phyloP scores from a whole-genome alignment of 331 rosid species.

The Stylosanthes scabra region DNA sequence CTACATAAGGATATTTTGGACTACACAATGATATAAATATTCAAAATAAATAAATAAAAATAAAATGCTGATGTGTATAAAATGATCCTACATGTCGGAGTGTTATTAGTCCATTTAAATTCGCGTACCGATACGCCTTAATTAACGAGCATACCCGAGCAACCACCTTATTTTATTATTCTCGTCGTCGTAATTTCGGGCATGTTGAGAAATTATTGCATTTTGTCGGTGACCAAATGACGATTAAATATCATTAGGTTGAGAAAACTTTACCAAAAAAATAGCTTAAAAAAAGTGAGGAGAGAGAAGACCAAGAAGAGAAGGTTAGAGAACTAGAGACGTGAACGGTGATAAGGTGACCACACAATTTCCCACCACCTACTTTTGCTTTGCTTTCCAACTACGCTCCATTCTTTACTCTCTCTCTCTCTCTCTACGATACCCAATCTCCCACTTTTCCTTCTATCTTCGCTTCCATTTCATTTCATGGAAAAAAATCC shows the following conservation, averaged over 20 bases:
- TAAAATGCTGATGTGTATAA: no score
- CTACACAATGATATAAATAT: no score
- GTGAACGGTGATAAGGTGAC: conserved; percentile 29
- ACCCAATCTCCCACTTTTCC: conserved; percentile 35
- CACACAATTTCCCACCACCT: conserved; percentile 41
- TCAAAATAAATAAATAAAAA: no score
- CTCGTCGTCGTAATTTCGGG: no score
- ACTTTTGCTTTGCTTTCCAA: conserved; percentile 60
- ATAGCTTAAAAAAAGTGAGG: neutral
- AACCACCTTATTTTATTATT: no score
- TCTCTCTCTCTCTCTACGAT: conserved; percentile 13
- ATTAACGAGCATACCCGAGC: no score
- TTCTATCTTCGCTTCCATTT: neutral
- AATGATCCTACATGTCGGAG: no score
- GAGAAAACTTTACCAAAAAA: neutral
- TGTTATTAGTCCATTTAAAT: no score
- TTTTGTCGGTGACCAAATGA: neutral
- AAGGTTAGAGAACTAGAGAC: neutral
- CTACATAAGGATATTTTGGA: no score
- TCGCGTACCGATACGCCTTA: no score
- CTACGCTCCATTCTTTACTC: conserved; percentile 42
- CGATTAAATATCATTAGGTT: neutral
- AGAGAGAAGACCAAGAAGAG: neutral
- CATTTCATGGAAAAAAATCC: neutral
- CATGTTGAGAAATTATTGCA: neutral